Percentiles rank a stretch among this genome's conserved stretches.
Conservation (phyloP, 192 early-diverging fungal species). For the Podochytrium sp. region DNA sequence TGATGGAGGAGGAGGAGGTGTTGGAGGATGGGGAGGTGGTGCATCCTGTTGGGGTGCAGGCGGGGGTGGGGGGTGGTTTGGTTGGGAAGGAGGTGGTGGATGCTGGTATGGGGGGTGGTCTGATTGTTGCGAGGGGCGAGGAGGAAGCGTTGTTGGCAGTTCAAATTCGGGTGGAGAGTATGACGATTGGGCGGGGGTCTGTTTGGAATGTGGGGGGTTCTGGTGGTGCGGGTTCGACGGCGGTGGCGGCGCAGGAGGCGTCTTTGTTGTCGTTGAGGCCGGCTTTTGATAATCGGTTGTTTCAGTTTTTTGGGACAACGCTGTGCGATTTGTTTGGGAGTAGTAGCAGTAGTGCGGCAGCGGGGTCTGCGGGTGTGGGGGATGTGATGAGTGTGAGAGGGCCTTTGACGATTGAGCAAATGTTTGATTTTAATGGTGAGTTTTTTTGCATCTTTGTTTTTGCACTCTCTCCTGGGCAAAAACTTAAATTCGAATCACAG, state of each 20-base stretch:
- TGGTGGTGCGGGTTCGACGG: neutral
- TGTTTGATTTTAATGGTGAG: conserved; percentile 29
- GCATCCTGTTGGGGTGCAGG: neutral
- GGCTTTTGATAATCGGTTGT: conserved; percentile 11
- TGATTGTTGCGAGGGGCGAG: neutral
- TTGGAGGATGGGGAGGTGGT: conserved; percentile 10
- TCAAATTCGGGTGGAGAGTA: conserved; percentile 16
- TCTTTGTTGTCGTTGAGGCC: neutral
- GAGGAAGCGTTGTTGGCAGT: neutral
- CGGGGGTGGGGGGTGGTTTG: neutral
- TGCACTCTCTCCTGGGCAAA: neutral
- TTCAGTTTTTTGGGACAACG: conserved; percentile 5
- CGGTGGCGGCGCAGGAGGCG: neutral
- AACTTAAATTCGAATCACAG: neutral
- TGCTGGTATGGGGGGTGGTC: neutral
- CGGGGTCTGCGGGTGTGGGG: neutral
- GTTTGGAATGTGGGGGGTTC: neutral
- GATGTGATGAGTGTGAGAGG: conserved; percentile 1
- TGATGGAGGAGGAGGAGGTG: conserved; percentile 5
- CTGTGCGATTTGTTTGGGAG: conserved; percentile 10
- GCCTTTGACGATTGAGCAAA: conserved; percentile 25
- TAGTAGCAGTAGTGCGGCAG: neutral
- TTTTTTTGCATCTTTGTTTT: neutral
- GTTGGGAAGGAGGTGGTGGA: neutral
- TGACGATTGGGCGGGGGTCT: conserved; percentile 18